Evolutionary conservation across 257 asterid genomes (phyloP).

Genomic region (Fraxinus pennsylvanica): DNA sequence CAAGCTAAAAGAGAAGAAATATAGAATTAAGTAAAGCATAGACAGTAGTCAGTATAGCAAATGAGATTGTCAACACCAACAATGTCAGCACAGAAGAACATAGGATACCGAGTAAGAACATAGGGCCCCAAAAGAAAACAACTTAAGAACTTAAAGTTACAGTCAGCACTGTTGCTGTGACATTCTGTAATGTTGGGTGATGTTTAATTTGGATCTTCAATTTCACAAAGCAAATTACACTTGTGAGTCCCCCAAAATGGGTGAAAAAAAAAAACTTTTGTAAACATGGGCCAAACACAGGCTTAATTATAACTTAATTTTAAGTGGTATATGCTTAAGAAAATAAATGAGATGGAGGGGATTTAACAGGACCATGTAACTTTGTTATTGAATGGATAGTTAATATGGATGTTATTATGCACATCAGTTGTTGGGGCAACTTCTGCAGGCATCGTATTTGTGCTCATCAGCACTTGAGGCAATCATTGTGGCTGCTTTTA

Average conservation of each 20-base stretch:
- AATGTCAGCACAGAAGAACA: slow-evolving; percentile 11
- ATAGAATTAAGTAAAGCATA: slow-evolving; percentile 16
- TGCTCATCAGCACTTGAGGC: not conserved
- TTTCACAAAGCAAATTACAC: not conserved
- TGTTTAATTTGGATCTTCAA: not conserved
- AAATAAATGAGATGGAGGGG: not conserved
- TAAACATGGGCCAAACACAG: too few relatives aligned
- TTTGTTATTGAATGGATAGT: not conserved
- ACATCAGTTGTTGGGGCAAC: not conserved
- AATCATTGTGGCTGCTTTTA: not conserved
- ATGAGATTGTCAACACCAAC: slow-evolving; percentile 10
- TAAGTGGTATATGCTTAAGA: not conserved
- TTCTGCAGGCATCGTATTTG: not conserved
- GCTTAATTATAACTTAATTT: not conserved
- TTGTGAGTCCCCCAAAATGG: too few relatives aligned
- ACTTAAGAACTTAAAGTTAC: slow-evolving; percentile 10
- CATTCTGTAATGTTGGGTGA: not conserved
- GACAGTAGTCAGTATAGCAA: not conserved
- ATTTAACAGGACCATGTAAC: not conserved
- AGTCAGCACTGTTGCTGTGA: not conserved
- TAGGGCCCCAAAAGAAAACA: slow-evolving; percentile 9
- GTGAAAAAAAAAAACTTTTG: too few relatives aligned
- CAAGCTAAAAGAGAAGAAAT: slow-evolving; percentile 20
- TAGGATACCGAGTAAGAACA: slow-evolving; percentile 16
- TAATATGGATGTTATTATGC: not conserved